Evolutionary conservation across 2,329 filamentous ascomycete genomes (phyloP).

Genomic region (Colletotrichum cuscutae): DNA sequence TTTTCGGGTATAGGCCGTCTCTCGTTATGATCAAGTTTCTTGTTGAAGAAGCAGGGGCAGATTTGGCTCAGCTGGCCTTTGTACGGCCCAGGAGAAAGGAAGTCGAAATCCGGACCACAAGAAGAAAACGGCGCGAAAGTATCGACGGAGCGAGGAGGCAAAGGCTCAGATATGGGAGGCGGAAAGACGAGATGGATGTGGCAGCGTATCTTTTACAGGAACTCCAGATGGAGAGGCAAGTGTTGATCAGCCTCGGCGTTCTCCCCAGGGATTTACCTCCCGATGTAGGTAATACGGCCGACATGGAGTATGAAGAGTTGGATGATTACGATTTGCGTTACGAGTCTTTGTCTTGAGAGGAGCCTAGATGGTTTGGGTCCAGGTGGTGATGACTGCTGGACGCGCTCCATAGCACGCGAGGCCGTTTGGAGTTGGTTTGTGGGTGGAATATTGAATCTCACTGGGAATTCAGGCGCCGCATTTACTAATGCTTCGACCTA

Average conservation of each 20-base stretch:
- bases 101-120: not conserved
- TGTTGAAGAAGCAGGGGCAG: not conserved
- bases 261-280: not conserved
- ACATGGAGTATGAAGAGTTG: not conserved
- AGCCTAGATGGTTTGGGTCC: too few relatives aligned
- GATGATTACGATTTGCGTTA: not conserved
- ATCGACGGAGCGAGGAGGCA: not conserved
- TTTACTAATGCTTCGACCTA: not conserved
- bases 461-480: not conserved
- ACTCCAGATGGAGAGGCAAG: not conserved
- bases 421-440: not conserved
- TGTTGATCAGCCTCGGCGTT: not conserved
- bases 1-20: not conserved
- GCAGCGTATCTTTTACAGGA: not conserved
- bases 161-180: not conserved
- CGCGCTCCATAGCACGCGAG: not conserved
- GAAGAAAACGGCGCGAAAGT: rapidly evolving
- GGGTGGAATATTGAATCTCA: not conserved
- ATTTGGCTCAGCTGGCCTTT: not conserved
- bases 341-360: too few relatives aligned
- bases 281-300: not conserved
- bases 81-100: not conserved
- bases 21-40: not conserved
- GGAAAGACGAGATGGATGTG: not conserved
- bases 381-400: not conserved